phyloP scores from a whole-genome alignment of 208 protist genomes.

The Crithidia acanthocephali region DNA sequence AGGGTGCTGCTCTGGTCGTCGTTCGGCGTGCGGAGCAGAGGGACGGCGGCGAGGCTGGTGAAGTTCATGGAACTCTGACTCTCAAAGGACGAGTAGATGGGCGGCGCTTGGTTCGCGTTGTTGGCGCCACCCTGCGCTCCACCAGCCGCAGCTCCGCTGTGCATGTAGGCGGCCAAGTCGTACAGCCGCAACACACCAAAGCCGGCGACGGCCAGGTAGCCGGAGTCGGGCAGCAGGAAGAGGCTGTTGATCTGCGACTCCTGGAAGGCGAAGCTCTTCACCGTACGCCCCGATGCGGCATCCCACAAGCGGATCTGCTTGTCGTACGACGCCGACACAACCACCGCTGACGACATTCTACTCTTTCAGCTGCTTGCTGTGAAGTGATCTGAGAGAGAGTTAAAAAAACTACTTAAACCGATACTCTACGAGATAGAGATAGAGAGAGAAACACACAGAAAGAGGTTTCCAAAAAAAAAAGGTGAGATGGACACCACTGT shows the following conservation, averaged over 20 bases:
- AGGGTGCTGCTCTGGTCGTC: slow-evolving; percentile 27
- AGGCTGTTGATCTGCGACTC: slow-evolving; percentile 88
- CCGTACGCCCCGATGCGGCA: slow-evolving; percentile 61
- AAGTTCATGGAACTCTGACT: slow-evolving; percentile 82
- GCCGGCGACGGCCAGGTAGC: slow-evolving; percentile 69
- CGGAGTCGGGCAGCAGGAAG: slow-evolving; percentile 52
- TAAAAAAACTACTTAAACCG: no score
- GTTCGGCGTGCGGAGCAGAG: slow-evolving; percentile 27
- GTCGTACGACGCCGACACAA: slow-evolving; percentile 87
- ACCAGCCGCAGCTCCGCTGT: slow-evolving; percentile 6
- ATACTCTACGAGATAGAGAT: no score
- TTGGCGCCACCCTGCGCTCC: neutral
- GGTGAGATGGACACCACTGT: no score
- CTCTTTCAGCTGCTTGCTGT: no score
- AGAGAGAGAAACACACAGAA: no score
- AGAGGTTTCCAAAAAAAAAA: no score
- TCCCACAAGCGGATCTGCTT: slow-evolving; percentile 90
- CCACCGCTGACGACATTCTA: slow-evolving; percentile 42
- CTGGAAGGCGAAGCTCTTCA: slow-evolving; percentile 74
- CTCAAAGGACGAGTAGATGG: slow-evolving; percentile 70
- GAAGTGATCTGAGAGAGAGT: no score
- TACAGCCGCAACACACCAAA: slow-evolving; percentile 79
- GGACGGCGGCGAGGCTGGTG: slow-evolving; percentile 77
- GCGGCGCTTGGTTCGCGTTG: slow-evolving; percentile 42
- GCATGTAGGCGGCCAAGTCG: slow-evolving; percentile 19